Conservation (phyloP, 2,329 filamentous ascomycete genomes). For the Beauveria scarabaeidicola region DNA sequence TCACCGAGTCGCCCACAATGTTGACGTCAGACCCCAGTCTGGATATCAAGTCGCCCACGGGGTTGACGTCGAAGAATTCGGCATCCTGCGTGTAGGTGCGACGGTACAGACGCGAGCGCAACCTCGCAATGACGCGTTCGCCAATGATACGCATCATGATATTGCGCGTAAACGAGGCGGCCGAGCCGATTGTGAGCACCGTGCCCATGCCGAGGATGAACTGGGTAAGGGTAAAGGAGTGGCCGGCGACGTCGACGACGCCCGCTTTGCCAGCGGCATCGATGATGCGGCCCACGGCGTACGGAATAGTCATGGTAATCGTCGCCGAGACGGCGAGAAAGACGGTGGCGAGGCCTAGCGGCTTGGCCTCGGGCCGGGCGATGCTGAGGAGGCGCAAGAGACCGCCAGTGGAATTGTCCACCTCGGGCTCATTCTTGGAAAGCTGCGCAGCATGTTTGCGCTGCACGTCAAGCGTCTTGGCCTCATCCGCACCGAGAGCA, state of each 20-base stretch:
- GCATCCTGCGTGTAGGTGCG: slow-evolving; percentile 92
- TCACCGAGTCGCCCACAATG: slow-evolving; percentile 97
- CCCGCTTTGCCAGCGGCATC: slow-evolving; percentile 76
- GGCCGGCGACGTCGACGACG: slow-evolving; percentile 59
- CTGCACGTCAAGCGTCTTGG: slow-evolving; percentile 52
- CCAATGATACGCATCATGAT: slow-evolving; percentile 90
- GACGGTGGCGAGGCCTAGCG: slow-evolving; percentile 69
- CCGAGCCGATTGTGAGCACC: slow-evolving; percentile 74
- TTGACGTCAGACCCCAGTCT: slow-evolving; percentile 92
- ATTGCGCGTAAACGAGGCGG: slow-evolving; percentile 88
- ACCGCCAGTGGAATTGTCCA: slow-evolving; percentile 50
- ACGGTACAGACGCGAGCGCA: slow-evolving; percentile 86
- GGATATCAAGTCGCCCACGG: slow-evolving; percentile 92
- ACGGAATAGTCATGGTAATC: slow-evolving; percentile 93
- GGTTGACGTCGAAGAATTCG: slow-evolving; percentile 97
- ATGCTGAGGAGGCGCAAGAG: slow-evolving; percentile 87
- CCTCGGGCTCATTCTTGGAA: slow-evolving; percentile 65
- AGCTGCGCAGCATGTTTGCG: slow-evolving; percentile 82
- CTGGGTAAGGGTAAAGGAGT: slow-evolving; percentile 75
- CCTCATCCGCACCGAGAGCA: slow-evolving; percentile 28
- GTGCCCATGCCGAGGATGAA: slow-evolving; percentile 77
- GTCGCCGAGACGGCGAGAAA: slow-evolving; percentile 85
- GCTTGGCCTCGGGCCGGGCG: slow-evolving; percentile 72
- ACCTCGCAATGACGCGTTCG: slow-evolving; percentile 83
- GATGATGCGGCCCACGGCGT: slow-evolving; percentile 91